Conservation (phyloP, 495 filamentous ascomycete species). For the Trichoderma asperelloides region DNA sequence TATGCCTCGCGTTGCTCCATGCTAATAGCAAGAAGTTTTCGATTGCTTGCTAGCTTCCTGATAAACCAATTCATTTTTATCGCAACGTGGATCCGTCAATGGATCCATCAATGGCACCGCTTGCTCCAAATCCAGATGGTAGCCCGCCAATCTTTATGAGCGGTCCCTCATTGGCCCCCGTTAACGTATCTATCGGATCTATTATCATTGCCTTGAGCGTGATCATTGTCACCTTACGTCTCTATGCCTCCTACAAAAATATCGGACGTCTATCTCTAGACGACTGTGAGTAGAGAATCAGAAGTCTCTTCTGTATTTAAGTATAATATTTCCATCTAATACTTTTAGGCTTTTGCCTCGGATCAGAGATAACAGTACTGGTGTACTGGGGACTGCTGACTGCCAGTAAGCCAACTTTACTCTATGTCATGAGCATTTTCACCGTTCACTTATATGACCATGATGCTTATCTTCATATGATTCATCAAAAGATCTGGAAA, state of each 20-base stretch:
- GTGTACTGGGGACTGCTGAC: conserved; percentile 1
- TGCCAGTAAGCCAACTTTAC: conserved; percentile 6
- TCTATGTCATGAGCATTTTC: not conserved
- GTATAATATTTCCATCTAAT: not conserved
- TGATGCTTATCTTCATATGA: not conserved
- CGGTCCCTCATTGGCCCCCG: not conserved
- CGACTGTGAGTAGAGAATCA: not conserved
- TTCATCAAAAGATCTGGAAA: not conserved
- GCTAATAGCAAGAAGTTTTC: no score
- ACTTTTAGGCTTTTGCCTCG: conserved; percentile 6
- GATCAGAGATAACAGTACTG: not conserved
- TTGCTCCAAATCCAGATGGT: not conserved
- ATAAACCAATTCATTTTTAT: not conserved
- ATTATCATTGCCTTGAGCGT: not conserved
- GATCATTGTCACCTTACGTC: not conserved
- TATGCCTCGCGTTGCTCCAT: no score
- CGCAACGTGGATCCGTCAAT: not conserved
- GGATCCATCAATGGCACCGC: not conserved
- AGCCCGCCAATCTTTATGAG: not conserved
- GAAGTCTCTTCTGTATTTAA: not conserved
- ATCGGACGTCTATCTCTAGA: not conserved
- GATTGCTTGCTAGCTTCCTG: not conserved
- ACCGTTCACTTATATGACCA: not conserved
- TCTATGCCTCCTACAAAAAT: not conserved
- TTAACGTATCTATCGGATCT: not conserved